Base-by-base conservation (phyloP, 2,329 filamentous ascomycete genomes). In the Cytospora chrysosperma region DNA sequence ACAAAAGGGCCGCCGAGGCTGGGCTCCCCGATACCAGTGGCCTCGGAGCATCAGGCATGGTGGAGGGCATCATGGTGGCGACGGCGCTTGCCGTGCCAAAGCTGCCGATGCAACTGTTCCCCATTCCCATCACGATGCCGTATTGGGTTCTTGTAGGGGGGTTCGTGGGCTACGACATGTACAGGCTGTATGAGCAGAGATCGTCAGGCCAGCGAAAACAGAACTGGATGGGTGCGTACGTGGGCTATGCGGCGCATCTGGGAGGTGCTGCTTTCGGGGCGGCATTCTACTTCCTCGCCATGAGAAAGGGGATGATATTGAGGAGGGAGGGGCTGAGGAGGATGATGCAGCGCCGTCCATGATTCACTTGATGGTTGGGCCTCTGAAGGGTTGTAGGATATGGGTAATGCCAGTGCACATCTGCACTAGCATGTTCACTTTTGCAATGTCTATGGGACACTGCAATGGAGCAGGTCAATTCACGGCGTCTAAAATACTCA, bases 171-270 rank as follows among this genome's bases (percentile, higher is more conserved):
- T 70, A 66, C 63, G 68, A 70, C 47, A 61, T 63, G 56, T 69
- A 69, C 32, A 34, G 65, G 10, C 59, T 68, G 47, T 51, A 57
- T 19, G 15, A 58, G 37, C 61, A 63, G 57, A 62, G 62, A 47
- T 37, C 27, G 32, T 30, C 53, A 21, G 67, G 65, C 6, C 59
- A 34, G n/a, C 40, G 50, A 32, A 56, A 47, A n/a, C 37, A 62
- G 40, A 61, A 56, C 56, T 67, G 62, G 57, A 56, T 52, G 57
- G 61, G 64, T 9, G 61, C 55, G 19, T 64, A 63, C 4, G 62
- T 70, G 24, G 70, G 69, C 7, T 69, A 71, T 51, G 68, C 70
- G 10, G 70, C 68, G 15, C 70, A 71, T 40, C 61, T 71, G 1
- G 70, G 70, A 4, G 70, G 70, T 12, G 67, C 67, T 1, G 67